These are phyloP conservation scores for Termitomyces bulborhizus DNA, from an alignment of 768 basidiomycete genomes.

Conservation along the genomic window DNA sequence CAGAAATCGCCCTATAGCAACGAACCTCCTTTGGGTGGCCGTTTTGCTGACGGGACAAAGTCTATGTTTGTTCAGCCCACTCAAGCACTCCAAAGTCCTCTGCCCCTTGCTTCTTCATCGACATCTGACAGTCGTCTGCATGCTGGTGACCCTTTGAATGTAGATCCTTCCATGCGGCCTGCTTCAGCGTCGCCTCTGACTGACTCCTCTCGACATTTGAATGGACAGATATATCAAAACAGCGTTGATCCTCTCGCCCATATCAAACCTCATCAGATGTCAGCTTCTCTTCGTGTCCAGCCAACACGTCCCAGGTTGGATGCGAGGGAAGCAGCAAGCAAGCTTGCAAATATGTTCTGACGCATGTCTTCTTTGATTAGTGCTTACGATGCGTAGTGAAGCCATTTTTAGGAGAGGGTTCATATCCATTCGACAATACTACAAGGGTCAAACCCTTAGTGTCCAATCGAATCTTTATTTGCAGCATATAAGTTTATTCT, in stretches of 20 bases:
- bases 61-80: constrained; percentile 71
- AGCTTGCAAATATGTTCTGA: constrained; percentile 86
- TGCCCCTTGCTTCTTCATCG: constrained; percentile 29
- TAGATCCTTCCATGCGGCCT: constrained; percentile 23
- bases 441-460: not conserved
- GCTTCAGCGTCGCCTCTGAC: constrained; percentile 25
- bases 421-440: not conserved
- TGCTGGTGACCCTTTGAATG: constrained; percentile 25
- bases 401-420: not conserved
- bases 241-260: constrained; percentile 61
- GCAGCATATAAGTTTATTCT: not conserved
- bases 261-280: constrained; percentile 56
- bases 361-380: not conserved
- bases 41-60: constrained; percentile 67
- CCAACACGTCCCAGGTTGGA: constrained; percentile 73
- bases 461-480: not conserved
- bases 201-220: constrained; percentile 15
- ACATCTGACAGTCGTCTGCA: constrained; percentile 21
- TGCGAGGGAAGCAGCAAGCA: constrained; percentile 81
- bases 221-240: constrained; percentile 20
- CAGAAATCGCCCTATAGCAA: constrained; percentile 22
- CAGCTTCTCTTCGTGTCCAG: constrained; percentile 66
- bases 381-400: not conserved
- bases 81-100: constrained; percentile 29
- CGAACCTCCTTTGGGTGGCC: constrained; percentile 55